These are phyloP conservation scores for Plasmodium blacklocki DNA, from an alignment of 169 alveolate genomes.

Conservation along the genomic window DNA sequence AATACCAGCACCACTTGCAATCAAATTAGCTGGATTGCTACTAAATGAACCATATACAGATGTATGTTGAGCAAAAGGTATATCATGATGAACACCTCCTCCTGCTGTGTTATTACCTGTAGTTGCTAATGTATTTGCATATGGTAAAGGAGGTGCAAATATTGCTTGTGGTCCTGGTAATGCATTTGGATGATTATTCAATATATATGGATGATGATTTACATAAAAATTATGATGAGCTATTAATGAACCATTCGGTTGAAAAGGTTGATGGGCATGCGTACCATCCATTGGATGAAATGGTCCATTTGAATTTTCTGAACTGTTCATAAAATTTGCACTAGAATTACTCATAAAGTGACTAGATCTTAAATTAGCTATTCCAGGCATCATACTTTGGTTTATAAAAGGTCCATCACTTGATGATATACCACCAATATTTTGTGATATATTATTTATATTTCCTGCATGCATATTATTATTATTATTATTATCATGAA, in stretches of 20 bases:
- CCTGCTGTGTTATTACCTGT: slow-evolving; percentile 7
- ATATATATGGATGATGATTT: slow-evolving; percentile 17
- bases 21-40: slow-evolving; percentile 6
- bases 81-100: slow-evolving; percentile 49
- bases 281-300: slow-evolving; percentile 17
- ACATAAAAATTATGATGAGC: slow-evolving; percentile 62
- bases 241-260: slow-evolving; percentile 51
- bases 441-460: not conserved
- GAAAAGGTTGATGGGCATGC: slow-evolving; percentile 45
- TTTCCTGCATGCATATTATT: not conserved
- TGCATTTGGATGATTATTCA: slow-evolving; percentile 72
- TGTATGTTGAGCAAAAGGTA: slow-evolving; percentile 50
- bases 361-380: slow-evolving; percentile 24
- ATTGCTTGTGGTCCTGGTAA: slow-evolving; percentile 41
- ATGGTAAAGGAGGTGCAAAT: slow-evolving; percentile 40
- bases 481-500: not conserved
- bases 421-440: not conserved
- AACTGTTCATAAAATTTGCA: slow-evolving; percentile 26
- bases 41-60: slow-evolving; percentile 58
- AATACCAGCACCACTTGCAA: slow-evolving; percentile 6
- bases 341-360: slow-evolving; percentile 36
- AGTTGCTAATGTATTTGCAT: slow-evolving; percentile 2
- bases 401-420: slow-evolving; percentile 22
- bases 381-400: slow-evolving; percentile 32
- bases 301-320: slow-evolving; percentile 44